These are phyloP conservation scores for Trypanosoma conorhini DNA, from an alignment of 208 protist species.

Conservation along the genomic window DNA sequence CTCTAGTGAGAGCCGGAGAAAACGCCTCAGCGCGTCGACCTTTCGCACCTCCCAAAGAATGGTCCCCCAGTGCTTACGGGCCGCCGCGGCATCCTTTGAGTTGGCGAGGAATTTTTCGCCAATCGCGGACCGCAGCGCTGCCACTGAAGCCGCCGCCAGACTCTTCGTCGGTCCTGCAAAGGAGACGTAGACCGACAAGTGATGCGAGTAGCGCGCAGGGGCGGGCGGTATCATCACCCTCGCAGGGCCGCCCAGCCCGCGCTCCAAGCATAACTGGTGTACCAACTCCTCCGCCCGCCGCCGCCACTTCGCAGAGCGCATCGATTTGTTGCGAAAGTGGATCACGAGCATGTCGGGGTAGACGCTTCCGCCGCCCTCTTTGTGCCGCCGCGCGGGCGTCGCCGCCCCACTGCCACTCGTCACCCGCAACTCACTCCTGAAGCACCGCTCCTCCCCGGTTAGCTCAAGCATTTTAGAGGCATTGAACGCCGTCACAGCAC, in stretches of 20 bases:
- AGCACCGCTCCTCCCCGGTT: constrained; percentile 39
- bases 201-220: background rate
- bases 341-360: constrained; percentile 17
- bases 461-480: constrained; percentile 70
- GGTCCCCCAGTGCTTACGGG: constrained; percentile 20
- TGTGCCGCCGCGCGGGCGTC: background rate
- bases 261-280: background rate
- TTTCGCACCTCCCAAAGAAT: constrained; percentile 21
- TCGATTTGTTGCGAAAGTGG: constrained; percentile 25
- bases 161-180: background rate
- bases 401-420: background rate
- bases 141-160: background rate
- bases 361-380: background rate
- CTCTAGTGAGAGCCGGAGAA: constrained; percentile 20
- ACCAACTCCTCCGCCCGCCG: constrained; percentile 19
- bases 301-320: constrained; percentile 18
- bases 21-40: constrained; percentile 11
- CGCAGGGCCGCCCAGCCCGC: background rate
- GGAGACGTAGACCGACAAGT: constrained; percentile 18
- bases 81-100: constrained; percentile 8
- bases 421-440: constrained; percentile 48
- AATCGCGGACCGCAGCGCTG: constrained; percentile 7
- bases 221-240: constrained; percentile 8
- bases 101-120: constrained; percentile 5
- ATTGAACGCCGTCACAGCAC: constrained; percentile 68